Base-by-base conservation (phyloP, 345 rosid genomes). In the Gossypioides kirkii region DNA sequence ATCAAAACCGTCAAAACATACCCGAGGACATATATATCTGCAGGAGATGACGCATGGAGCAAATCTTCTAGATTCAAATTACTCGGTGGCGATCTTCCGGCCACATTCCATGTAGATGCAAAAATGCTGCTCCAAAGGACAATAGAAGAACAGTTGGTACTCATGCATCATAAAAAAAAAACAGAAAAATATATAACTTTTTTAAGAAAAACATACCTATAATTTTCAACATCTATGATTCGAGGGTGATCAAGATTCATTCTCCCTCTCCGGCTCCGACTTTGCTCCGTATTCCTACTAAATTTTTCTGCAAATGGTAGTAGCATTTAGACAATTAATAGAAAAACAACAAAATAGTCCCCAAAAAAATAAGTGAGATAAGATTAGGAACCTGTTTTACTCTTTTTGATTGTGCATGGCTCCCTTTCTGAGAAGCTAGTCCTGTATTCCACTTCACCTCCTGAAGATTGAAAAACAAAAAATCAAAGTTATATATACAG, bases 21-120 rank as follows among this genome's bases (percentile, higher is more conserved):
- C 99, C 99, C 99, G 2, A 95, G 94, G 32, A 95, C 97, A 69
- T 95, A 95, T 69, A 95, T 91, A 79, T 95, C 99, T 12, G 98
- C 99, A 54, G 99, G 93, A 71, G 97, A 88, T 28, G 99, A 85
- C 3, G 98, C 87, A 63, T 89, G 98, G 77, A 95, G 92, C 98
- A 97, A 95, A 59, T 95, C 98, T 18, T 92, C 94, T 2, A 95
- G 89, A 85, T 87, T 91, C 84, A 95, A 82, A 79, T 95, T 90
- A 47, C 84, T 81, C 1, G 92, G 86, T 56, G 98, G 99, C 17
- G 98, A 86, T 84, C 93, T 91, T 80, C 98, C 99, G 28, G 90
- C 99, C 28, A 95, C 99, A 80, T 95, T 95, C 99, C 99, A 92
- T 41, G 97, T 85, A 78, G 90, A 96, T 66, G 86, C 95, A 65